Evolutionary conservation across 2,329 filamentous ascomycete species (phyloP), one percentile per base, ranked within the genome.

Genomic region (Lasiodiplodia sp.): DNA sequence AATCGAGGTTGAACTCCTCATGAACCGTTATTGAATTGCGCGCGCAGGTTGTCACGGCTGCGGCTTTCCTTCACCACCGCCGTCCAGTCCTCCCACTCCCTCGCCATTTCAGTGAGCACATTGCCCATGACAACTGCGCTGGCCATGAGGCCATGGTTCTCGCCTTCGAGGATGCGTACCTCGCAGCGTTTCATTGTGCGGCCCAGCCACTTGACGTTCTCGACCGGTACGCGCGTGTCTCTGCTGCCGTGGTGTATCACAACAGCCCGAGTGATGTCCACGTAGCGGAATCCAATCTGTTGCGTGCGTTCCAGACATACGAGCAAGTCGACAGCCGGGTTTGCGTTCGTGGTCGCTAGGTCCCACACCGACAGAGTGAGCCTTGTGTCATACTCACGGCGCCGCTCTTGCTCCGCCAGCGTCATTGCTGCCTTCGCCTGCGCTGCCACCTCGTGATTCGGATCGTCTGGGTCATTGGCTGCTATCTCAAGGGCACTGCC

Each of bases 91-190:
- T 79, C 76, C 95, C 95, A 98, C 79, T 98, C 96, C 72, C 90
- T 90, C 65, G 92, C 92, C 75, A 99, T 97, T 82, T 99, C 96
- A 80, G 93, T 95, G 44, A 99, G 83, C n/a, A 98, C 92, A 23
- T 91, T 90, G 53, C 93, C 92, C 96, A 99, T 99, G 55, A 98
- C 95, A 16, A 85, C 85, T 0, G 96, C 94, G 72, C 91, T 96
- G 0, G 96, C 96, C 96, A 99, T 99, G 28, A 99, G 83, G 0
- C 96, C 95, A 77, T 99, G 96, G 3, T 94, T 93, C 79, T 99
- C 95, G 6, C 92, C 93, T 72, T 97, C 92, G 3, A 99, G 85
- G 5, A 98, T 89, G 5, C 95, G 86, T 16, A 99, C 93, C 78
- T 98, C 96, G 79, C 95, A 98, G 58, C 92, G 87, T 37, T 92